phyloP scores from a whole-genome alignment of 345 rosid species.

The Gossypium thurberi region DNA sequence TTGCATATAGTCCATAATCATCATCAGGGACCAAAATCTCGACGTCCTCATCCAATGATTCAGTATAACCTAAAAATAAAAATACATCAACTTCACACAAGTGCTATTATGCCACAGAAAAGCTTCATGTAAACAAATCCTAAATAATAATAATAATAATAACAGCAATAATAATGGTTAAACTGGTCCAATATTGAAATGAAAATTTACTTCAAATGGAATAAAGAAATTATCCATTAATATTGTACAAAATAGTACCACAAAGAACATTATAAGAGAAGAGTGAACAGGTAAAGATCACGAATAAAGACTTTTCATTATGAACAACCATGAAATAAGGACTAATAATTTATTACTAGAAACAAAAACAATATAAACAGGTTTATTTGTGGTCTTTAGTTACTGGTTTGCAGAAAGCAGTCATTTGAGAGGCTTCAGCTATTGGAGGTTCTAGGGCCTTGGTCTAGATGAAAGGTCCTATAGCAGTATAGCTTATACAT shows the following conservation, averaged over 20 bases:
- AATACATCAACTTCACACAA: background rate
- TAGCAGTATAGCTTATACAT: background rate
- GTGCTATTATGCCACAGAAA: background rate
- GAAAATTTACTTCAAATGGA: background rate
- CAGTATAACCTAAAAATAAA: conserved; percentile 62
- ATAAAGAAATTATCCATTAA: background rate
- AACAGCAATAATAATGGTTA: background rate
- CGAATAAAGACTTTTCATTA: background rate
- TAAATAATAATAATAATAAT: background rate
- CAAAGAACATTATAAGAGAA: background rate
- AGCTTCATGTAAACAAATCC: conserved; percentile 1
- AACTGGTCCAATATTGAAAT: background rate
- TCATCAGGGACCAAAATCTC: conserved; percentile 81
- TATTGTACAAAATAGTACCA: background rate
- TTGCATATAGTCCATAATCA: conserved; percentile 78
- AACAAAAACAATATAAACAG: background rate
- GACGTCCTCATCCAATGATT: conserved; percentile 44
- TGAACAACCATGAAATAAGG: background rate
- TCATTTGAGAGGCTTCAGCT: conserved; percentile 3
- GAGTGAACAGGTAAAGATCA: background rate
- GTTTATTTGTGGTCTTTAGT: background rate
- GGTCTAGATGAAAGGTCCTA: background rate
- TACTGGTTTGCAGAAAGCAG: background rate
- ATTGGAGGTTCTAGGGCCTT: background rate
- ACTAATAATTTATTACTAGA: background rate